A percentile compares a stretch with the other conserved stretches of the same genome.
These are phyloP conservation scores for Schwanniomyces yamadae DNA, from an alignment of 805 yeast species.

Conservation along the genomic window DNA sequence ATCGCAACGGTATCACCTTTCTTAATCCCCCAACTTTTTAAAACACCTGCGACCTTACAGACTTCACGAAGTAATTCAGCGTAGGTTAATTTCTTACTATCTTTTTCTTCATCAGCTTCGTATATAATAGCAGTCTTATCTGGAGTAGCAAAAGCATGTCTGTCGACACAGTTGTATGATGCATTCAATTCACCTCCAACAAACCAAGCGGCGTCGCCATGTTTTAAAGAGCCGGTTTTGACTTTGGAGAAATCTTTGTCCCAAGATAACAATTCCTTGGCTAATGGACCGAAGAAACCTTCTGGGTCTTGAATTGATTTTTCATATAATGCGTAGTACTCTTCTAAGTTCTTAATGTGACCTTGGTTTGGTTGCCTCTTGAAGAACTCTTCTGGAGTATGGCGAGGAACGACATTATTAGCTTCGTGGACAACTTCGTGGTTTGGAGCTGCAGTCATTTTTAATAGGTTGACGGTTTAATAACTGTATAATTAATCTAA, in stretches of 20 bases:
- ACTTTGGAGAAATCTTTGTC: conserved; percentile 70
- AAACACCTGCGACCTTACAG: conserved; percentile 67
- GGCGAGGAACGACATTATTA: conserved; percentile 47
- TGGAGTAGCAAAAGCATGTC: conserved; percentile 73
- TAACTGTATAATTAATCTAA: neutral
- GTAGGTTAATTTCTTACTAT: conserved; percentile 61
- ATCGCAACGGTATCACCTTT: conserved; percentile 88
- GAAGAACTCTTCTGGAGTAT: conserved; percentile 55
- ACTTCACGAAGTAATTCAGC: conserved; percentile 72
- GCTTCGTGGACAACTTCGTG: conserved; percentile 63
- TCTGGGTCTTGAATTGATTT: conserved; percentile 80
- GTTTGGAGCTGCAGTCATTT: conserved; percentile 24
- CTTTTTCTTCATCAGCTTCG: conserved; percentile 78
- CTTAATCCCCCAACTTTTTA: conserved; percentile 61
- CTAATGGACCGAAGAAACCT: conserved; percentile 74
- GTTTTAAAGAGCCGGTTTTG: conserved; percentile 59
- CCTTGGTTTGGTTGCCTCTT: conserved; percentile 62
- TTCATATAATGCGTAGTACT: conserved; percentile 67
- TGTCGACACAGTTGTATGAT: conserved; percentile 76
- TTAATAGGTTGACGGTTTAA: conserved; percentile 1
- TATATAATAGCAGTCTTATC: conserved; percentile 71
- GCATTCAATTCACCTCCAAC: conserved; percentile 79
- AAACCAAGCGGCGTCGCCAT: conserved; percentile 67
- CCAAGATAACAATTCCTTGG: conserved; percentile 75
- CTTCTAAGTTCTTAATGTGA: conserved; percentile 58